Evolutionary conservation across 192 early-diverging fungal species (phyloP).

Genomic region (Rhizoclosmatium sp.): DNA sequence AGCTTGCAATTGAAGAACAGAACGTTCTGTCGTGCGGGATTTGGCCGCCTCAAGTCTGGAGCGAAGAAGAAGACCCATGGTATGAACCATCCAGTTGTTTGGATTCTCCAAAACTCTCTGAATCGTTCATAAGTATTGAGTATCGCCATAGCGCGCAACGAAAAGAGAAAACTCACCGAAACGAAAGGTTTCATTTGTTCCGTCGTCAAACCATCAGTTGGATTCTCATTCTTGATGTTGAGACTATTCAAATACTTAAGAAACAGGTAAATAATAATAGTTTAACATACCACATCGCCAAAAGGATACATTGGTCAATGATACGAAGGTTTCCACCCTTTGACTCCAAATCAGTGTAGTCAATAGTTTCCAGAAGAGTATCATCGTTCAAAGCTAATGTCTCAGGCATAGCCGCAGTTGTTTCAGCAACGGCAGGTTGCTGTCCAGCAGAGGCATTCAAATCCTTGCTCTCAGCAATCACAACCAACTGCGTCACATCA

Average conservation of each 20-base stretch:
- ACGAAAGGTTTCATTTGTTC: slow-evolving; percentile 98
- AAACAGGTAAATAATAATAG: not conserved
- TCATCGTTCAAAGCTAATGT: slow-evolving; percentile 91
- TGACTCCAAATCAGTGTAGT: slow-evolving; percentile 61
- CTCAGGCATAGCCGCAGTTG: slow-evolving; percentile 59
- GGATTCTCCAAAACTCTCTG: slow-evolving; percentile 87
- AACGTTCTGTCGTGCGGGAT: slow-evolving; percentile 88
- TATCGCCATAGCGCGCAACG: not conserved
- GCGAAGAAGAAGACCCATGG: slow-evolving; percentile 91
- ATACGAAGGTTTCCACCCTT: slow-evolving; percentile 72
- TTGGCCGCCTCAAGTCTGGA: slow-evolving; percentile 88
- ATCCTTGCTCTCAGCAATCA: slow-evolving; percentile 81
- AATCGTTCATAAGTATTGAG: too few relatives aligned
- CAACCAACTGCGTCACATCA: slow-evolving; percentile 89
- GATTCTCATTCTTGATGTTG: slow-evolving; percentile 96
- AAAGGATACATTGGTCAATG: slow-evolving; percentile 89
- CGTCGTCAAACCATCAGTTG: slow-evolving; percentile 87
- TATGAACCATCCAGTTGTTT: slow-evolving; percentile 98
- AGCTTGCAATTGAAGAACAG: slow-evolving; percentile 90
- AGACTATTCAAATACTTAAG: slow-evolving; percentile 52
- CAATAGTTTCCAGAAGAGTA: slow-evolving; percentile 83
- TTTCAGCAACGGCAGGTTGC: slow-evolving; percentile 37
- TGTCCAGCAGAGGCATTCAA: slow-evolving; percentile 23
- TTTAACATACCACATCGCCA: slow-evolving; percentile 67
- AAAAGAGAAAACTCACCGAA: slow-evolving; percentile 46